Conservation (phyloP, 2,329 filamentous ascomycete species). For the Blastomyces gilchristii region DNA sequence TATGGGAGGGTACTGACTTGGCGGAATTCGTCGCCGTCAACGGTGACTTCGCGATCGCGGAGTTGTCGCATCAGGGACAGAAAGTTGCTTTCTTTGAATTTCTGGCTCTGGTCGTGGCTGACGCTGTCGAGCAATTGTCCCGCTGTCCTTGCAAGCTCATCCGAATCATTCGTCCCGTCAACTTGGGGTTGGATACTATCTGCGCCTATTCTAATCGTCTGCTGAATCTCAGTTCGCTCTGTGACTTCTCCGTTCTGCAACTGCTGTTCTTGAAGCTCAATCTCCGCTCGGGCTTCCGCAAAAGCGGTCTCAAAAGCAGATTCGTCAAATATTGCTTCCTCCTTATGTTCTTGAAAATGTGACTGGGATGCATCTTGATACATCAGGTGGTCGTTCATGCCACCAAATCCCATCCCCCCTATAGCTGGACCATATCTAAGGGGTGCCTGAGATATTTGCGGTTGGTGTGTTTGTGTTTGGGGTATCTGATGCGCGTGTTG, state of each 20-base stretch:
- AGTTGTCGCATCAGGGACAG: constrained; percentile 66
- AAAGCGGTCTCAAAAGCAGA: constrained; percentile 39
- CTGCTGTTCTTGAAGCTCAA: constrained; percentile 23
- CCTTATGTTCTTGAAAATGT: constrained; percentile 26
- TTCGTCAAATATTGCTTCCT: constrained; percentile 31
- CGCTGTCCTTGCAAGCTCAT: constrained; percentile 63
- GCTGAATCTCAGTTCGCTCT: constrained; percentile 9
- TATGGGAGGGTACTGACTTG: constrained; percentile 38
- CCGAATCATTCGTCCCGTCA: constrained; percentile 40
- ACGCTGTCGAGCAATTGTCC: constrained; percentile 60
- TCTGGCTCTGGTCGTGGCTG: constrained; percentile 56
- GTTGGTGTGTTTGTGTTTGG: constrained; percentile 15
- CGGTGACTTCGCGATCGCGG: constrained; percentile 58
- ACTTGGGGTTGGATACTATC: constrained; percentile 33
- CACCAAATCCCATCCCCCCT: neutral
- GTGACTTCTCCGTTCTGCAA: constrained; percentile 16
- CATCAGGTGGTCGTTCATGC: neutral
- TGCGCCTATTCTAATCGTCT: constrained; percentile 33
- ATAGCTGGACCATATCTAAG: neutral
- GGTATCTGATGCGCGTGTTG: constrained; percentile 26
- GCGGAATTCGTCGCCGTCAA: constrained; percentile 54
- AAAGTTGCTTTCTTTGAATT: constrained; percentile 71
- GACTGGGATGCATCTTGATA: constrained; percentile 1
- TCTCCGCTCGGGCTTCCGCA: constrained; percentile 31
- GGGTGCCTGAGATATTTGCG: constrained; percentile 19